Evolutionary conservation across 1,284 basidiomycete species (phyloP).

Genomic region (Boletus smithii): DNA sequence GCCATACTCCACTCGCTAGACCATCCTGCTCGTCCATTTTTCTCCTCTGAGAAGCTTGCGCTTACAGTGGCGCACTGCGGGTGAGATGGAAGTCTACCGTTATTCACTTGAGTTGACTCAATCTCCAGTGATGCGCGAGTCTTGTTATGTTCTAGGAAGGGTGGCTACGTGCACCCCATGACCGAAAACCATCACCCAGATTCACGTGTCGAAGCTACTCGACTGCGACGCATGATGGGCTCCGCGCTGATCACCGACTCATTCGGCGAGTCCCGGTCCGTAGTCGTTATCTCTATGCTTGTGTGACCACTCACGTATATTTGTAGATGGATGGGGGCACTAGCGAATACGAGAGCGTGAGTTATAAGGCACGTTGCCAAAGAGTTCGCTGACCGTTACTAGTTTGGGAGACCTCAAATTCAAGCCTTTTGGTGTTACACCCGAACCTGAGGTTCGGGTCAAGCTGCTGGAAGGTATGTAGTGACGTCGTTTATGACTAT

Average conservation of each 20-base stretch:
- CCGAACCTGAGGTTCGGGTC: conserved; percentile 89
- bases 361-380: conserved; percentile 17
- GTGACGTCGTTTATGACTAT: background rate
- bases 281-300: background rate
- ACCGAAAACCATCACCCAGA: conserved; percentile 94
- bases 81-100: conserved; percentile 41
- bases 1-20: conserved; percentile 86
- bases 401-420: conserved; percentile 90
- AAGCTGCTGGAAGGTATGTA: conserved; percentile 70
- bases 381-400: conserved; percentile 8
- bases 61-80: conserved; percentile 92
- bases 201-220: conserved; percentile 77
- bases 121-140: conserved; percentile 80
- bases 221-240: conserved; percentile 88
- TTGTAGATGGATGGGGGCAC: conserved; percentile 88
- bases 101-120: conserved; percentile 4
- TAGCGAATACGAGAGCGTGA: conserved; percentile 90
- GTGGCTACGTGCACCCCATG: conserved; percentile 73
- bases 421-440: conserved; percentile 90
- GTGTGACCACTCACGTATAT: conserved; percentile 3
- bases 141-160: conserved; percentile 72
- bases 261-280: conserved; percentile 87
- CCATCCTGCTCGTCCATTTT: conserved; percentile 73
- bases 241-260: conserved; percentile 89
- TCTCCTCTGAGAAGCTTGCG: conserved; percentile 63